Evolutionary conservation across 2,329 filamentous ascomycete genomes (phyloP), one percentile per base, ranked within the genome.

Genomic region (Fusarium sublunatum): DNA sequence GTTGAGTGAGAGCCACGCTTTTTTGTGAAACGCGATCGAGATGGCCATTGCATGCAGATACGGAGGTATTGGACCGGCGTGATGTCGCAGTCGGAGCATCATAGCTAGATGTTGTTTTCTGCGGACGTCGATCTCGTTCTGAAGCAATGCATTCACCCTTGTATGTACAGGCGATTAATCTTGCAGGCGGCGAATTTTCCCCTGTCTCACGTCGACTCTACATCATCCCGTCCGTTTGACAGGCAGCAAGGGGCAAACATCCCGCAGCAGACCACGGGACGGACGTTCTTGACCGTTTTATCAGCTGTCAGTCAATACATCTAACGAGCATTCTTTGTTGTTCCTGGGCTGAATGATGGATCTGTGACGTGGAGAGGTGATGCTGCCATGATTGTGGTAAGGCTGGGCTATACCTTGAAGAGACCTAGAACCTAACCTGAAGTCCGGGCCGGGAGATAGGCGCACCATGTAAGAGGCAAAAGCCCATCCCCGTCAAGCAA

Each of bases 201-300:
- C 62, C 58, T 65, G 62, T 63, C 53, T 59, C 53, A 65, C 58
- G 55, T 59, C 43, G 53, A 44, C 13, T 62, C 40, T 58, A 59
- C 59, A 65, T 66, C 58, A 59, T 63, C 53, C 44, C 53, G 48
- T 55, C 32, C 46, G 34, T 52, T 66, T 66, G 62, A 66, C 53
- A 65, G 58, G 58, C 41, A 55, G 45, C 45, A 59, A 66, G 58
- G 61, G 51, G 45, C 51, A 62, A 53, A 43, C 45, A 32, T 47
- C 31, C 38, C 42, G 36, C 43, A 58, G 34, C 44, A 19, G 41
- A 48, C 28, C 24, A 44, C 24, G 43, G 35, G 35, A 39, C 10
- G 51, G 19, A 19, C 19, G 19, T 19, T 19, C 19, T 19, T 19
- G 19, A 19, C 19, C 19, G 19, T 34, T 45, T 48, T 43, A n/a